Conservation (phyloP, 257 asterid species). For the Forsythia viridissima region DNA sequence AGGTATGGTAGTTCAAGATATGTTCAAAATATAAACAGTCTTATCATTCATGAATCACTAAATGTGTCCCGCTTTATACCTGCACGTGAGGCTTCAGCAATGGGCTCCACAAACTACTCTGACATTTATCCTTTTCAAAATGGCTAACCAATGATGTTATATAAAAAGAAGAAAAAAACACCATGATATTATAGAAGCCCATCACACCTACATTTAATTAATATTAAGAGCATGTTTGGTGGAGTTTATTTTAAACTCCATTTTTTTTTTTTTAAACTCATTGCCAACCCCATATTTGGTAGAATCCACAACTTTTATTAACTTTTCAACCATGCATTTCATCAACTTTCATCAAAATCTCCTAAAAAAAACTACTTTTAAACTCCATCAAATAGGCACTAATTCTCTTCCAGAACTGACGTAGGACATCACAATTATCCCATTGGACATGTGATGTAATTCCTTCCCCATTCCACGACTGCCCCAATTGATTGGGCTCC, state of each 20-base stretch:
- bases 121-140: too few relatives aligned
- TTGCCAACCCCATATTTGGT: too few relatives aligned
- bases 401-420: not conserved
- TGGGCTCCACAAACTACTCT: not conserved
- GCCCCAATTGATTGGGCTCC: not conserved
- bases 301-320: too few relatives aligned
- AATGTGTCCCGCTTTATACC: not conserved
- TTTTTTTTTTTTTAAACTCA: too few relatives aligned
- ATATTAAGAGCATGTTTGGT: too few relatives aligned
- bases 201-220: not conserved
- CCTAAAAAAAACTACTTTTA: too few relatives aligned
- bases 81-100: not conserved
- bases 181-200: not conserved
- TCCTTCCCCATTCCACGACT: not conserved
- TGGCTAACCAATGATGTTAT: not conserved
- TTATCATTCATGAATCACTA: not conserved
- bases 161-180: too few relatives aligned
- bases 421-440: not conserved
- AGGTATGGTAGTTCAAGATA: not conserved
- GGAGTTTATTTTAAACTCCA: too few relatives aligned
- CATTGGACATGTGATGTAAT: not conserved
- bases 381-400: too few relatives aligned
- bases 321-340: too few relatives aligned
- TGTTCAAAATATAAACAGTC: not conserved
- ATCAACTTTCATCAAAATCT: too few relatives aligned